Evolutionary conservation across 1,284 basidiomycete species (phyloP).

Genomic region (Cryptococcus sp.): DNA sequence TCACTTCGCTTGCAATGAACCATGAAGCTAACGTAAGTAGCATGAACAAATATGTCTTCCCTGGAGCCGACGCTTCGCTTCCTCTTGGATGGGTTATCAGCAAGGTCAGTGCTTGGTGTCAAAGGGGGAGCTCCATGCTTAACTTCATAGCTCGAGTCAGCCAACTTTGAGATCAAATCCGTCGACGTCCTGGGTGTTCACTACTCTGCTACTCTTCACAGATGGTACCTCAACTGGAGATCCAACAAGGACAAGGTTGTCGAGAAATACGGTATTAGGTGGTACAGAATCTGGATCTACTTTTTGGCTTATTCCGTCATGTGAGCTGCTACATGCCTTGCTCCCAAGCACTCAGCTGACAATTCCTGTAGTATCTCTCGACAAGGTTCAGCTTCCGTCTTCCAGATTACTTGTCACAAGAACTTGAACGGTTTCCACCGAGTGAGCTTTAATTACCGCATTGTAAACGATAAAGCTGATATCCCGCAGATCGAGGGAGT

Average conservation of each 20-base stretch:
- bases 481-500: slow-evolving; percentile 58
- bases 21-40: slow-evolving; percentile 12
- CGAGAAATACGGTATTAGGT: slow-evolving; percentile 82
- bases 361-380: slow-evolving; percentile 11
- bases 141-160: slow-evolving; percentile 60
- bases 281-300: slow-evolving; percentile 87
- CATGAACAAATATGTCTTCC: slow-evolving; percentile 98
- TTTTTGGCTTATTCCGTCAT: slow-evolving; percentile 81
- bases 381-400: slow-evolving; percentile 81
- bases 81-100: slow-evolving; percentile 92
- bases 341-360: background rate
- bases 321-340: slow-evolving; percentile 7
- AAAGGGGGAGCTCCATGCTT: background rate
- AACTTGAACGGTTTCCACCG: slow-evolving; percentile 94
- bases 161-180: slow-evolving; percentile 95
- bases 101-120: slow-evolving; percentile 51
- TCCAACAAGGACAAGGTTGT: slow-evolving; percentile 81
- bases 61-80: slow-evolving; percentile 93
- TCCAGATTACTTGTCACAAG: slow-evolving; percentile 96
- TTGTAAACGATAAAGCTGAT: background rate
- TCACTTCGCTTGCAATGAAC: background rate
- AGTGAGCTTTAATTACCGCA: slow-evolving; percentile 30
- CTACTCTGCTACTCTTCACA: slow-evolving; percentile 89
- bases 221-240: slow-evolving; percentile 96
- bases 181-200: slow-evolving; percentile 95